Conservation (phyloP, 345 rosid species). For the Euclidium syriacum region DNA sequence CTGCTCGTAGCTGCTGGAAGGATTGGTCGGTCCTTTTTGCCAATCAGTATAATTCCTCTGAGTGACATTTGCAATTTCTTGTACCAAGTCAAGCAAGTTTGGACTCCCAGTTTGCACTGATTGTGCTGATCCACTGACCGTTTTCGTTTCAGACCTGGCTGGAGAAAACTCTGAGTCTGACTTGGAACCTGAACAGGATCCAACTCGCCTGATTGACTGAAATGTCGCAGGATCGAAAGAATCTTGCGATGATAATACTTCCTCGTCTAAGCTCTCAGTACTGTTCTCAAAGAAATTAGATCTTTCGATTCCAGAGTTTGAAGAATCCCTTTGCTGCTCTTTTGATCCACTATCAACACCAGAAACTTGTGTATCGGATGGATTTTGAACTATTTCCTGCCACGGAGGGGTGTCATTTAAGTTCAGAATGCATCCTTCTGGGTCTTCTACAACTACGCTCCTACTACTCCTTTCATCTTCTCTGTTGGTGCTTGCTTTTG, state of each 20-base stretch:
- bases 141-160: constrained; percentile 33
- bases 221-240: constrained; percentile 45
- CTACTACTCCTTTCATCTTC: constrained; percentile 23
- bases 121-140: constrained; percentile 30
- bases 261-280: constrained; percentile 54
- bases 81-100: constrained; percentile 25
- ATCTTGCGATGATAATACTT: constrained; percentile 69
- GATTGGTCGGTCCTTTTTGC: constrained; percentile 14
- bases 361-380: constrained; percentile 36
- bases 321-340: constrained; percentile 33
- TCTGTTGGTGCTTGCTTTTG: constrained; percentile 34
- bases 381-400: constrained; percentile 34
- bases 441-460: constrained; percentile 50
- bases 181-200: constrained; percentile 54
- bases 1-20: constrained; percentile 29
- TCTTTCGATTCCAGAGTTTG: constrained; percentile 38
- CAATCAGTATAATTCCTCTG: constrained; percentile 30
- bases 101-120: constrained; percentile 30
- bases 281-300: constrained; percentile 35
- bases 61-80: constrained; percentile 27
- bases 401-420: constrained; percentile 36
- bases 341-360: constrained; percentile 30
- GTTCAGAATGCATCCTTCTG: constrained; percentile 40
- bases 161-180: constrained; percentile 60
- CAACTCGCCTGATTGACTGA: constrained; percentile 44